A percentile compares a stretch with the other conserved stretches of the same genome.
phyloP scores from a whole-genome alignment of 768 basidiomycete species.

The Psilocybe subaeruginosa region DNA sequence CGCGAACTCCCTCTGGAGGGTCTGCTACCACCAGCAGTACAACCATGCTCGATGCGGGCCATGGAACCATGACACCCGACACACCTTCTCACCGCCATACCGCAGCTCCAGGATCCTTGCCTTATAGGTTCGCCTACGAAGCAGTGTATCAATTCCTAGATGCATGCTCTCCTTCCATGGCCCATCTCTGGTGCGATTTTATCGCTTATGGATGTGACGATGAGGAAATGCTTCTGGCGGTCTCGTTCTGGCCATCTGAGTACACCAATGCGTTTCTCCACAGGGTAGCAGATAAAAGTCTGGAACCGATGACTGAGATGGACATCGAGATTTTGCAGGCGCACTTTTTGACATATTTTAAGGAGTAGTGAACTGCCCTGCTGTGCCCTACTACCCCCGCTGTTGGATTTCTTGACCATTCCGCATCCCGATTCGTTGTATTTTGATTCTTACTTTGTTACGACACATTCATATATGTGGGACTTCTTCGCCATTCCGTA shows the following conservation, averaged over 20 bases:
- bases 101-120: not conserved
- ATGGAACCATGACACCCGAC: no score
- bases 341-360: constrained; percentile 15
- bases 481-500: no score
- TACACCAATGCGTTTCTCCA: not conserved
- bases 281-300: not conserved
- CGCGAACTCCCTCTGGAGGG: not conserved
- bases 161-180: constrained; percentile 13
- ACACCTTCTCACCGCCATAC: no score
- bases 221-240: constrained; percentile 1
- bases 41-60: not conserved
- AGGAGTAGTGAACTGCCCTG: not conserved
- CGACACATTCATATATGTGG: no score
- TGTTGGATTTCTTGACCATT: not conserved
- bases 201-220: constrained; percentile 11
- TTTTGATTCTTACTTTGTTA: no score
- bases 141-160: constrained; percentile 8
- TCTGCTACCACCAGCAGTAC: not conserved
- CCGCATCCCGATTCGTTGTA: no score
- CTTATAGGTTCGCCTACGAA: not conserved
- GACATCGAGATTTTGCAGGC: constrained; percentile 10
- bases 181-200: constrained; percentile 3
- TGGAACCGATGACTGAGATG: constrained; percentile 6
- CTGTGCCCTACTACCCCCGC: no score
- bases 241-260: constrained; percentile 11